phyloP scores from a whole-genome alignment of 768 basidiomycete species.

The Postia placenta region DNA sequence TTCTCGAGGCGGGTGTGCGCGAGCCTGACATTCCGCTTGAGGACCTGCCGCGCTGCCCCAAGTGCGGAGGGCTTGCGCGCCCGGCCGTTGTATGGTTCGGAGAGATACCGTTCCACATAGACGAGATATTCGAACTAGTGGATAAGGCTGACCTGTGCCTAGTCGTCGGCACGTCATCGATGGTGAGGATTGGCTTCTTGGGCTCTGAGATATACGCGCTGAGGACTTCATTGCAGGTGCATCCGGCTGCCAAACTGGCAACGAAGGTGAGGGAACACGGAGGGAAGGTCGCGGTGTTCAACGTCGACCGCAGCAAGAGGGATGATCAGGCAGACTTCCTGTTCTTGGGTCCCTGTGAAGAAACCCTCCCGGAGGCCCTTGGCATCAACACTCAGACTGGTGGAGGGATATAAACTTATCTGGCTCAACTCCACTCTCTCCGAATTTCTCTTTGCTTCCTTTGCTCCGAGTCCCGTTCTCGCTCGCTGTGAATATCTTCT shows the following conservation, averaged over 20 bases:
- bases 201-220: neutral
- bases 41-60: conserved; percentile 25
- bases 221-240: conserved; percentile 18
- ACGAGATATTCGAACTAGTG: conserved; percentile 22
- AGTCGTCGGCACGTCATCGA: conserved; percentile 32
- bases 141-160: conserved; percentile 26
- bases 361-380: conserved; percentile 33
- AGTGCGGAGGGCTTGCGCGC: conserved; percentile 25
- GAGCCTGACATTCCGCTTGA: conserved; percentile 18
- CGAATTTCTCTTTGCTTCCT: no score
- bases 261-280: conserved; percentile 20
- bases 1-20: conserved; percentile 14
- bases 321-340: conserved; percentile 41
- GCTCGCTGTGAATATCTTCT: no score
- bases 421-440: no score
- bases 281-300: conserved; percentile 31
- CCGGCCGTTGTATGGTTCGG: conserved; percentile 37
- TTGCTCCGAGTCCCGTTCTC: no score
- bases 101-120: conserved; percentile 23
- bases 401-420: no score
- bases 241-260: conserved; percentile 27
- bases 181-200: conserved; percentile 16
- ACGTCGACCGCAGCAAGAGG: conserved; percentile 23
- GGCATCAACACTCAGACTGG: conserved; percentile 27
- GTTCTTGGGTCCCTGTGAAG: conserved; percentile 44